phyloP scores from a whole-genome alignment of 441 rosid genomes.

The Gossypium lobatum region DNA sequence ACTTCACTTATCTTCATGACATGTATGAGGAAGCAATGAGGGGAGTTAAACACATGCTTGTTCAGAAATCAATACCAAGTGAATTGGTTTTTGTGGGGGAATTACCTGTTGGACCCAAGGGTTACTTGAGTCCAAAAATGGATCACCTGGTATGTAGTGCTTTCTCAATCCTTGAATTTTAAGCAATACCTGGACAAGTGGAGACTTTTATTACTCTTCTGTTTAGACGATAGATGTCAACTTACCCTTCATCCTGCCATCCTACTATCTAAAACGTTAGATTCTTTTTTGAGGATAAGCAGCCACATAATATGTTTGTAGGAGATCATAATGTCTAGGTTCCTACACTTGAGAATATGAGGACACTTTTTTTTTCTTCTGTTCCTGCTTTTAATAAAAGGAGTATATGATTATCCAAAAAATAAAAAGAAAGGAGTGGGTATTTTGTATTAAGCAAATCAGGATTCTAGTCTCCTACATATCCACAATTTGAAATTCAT shows the following conservation, averaged over 20 bases:
- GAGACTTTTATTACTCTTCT: not conserved
- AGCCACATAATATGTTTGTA: not conserved
- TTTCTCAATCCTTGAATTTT: constrained; percentile 15
- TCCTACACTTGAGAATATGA: not conserved
- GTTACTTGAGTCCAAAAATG: constrained; percentile 91
- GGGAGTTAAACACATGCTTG: constrained; percentile 82
- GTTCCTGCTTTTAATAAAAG: not conserved
- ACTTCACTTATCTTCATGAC: constrained; percentile 60
- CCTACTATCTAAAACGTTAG: not conserved
- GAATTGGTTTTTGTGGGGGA: constrained; percentile 91
- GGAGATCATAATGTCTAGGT: not conserved
- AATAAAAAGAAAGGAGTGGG: not conserved
- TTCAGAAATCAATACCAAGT: constrained; percentile 73
- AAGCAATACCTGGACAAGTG: constrained; percentile 12
- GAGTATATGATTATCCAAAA: not conserved
- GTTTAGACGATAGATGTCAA: not conserved
- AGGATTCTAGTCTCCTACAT: not conserved
- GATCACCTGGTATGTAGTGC: constrained; percentile 83
- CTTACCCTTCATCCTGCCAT: not conserved
- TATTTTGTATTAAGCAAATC: not conserved
- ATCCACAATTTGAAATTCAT: not conserved
- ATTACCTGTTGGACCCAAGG: constrained; percentile 70
- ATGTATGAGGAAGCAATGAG: constrained; percentile 95
- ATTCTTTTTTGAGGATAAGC: not conserved
- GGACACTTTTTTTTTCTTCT: not conserved